These are phyloP conservation scores for Fagopyrum esculentum DNA, from an alignment of 148 eudicot genomes.

Conservation along the genomic window DNA sequence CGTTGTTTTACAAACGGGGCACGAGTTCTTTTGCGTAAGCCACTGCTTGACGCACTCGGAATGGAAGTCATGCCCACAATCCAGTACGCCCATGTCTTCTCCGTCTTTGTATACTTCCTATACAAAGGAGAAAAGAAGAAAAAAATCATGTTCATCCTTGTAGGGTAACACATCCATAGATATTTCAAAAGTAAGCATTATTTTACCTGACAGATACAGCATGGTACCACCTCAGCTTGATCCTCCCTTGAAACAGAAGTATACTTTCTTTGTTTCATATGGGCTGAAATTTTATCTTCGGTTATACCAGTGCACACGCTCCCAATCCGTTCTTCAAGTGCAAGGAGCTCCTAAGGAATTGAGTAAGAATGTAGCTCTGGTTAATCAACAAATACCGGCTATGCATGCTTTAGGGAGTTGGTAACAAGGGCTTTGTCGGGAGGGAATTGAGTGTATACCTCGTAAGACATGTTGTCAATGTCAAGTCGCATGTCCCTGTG, in stretches of 20 bases:
- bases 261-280: constrained; percentile 56
- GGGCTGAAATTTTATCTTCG: constrained; percentile 47
- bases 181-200: not conserved
- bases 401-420: not conserved
- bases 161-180: not conserved
- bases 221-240: constrained; percentile 58
- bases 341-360: constrained; percentile 62
- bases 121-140: not conserved
- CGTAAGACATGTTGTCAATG: constrained; percentile 98
- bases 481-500: constrained; percentile 97
- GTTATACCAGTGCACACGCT: constrained; percentile 69
- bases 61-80: constrained; percentile 89
- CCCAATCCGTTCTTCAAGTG: constrained; percentile 90
- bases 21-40: constrained; percentile 74
- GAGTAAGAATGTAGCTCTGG: not conserved
- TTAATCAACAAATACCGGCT: not conserved
- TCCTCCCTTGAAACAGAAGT: constrained; percentile 26
- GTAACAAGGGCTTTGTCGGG: not conserved
- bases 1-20: constrained; percentile 93
- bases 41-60: constrained; percentile 76
- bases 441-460: constrained; percentile 32
- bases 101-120: constrained; percentile 78
- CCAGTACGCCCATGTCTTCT: constrained; percentile 66
- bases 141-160: not conserved
- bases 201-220: constrained; percentile 84